Evolutionary conservation across 2,329 filamentous ascomycete genomes (phyloP), one percentile per base, ranked within the genome.

Genomic region (Ilyonectria sp.): DNA sequence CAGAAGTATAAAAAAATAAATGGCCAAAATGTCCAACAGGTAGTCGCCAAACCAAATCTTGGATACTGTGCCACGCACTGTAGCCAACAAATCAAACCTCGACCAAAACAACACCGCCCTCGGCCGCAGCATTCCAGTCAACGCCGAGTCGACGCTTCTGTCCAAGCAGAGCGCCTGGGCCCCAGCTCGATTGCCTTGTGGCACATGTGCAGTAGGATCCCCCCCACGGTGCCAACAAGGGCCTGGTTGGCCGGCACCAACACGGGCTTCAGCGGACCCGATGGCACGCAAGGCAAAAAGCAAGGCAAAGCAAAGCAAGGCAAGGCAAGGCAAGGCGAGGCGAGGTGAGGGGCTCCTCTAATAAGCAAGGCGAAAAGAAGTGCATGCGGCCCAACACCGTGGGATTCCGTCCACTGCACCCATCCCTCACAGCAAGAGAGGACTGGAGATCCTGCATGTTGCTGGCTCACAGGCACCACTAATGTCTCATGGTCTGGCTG

Each of bases 81-180:
- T 23, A 58, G n/a, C 46, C 43, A 35, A 37, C 29, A 19, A 13
- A 35, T 19, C 19, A 59, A 23, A n/a, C 19, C 58, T 37, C 58
- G 33, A 60, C 49, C 23, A 37, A 43, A 53, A 50, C 29, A 52
- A 35, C 50, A 35, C 50, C 50, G 21, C 17, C 29, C 21, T n/a
- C 2, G 31, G 21, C 35, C 4, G 11, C 52, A 52, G 61, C 63
- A 61, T 65, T 61, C 63, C 56, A 60, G 63, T 61, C 52, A 23
- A 49, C 19, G 23, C 35, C 31, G 43, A 56, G 29, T 44, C 31
- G 50, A 56, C 50, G 61, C 55, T 54, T 53, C 52, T 43, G 61
- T 65, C 63, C 40, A 55, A 15, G 43, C 53, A 31, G 44, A 49
- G 53, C 47, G 10, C 58, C 29, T 50, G 52, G 29, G 29, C 49